Conservation (phyloP, 257 asterid genomes). For the Perilla frutescens region DNA sequence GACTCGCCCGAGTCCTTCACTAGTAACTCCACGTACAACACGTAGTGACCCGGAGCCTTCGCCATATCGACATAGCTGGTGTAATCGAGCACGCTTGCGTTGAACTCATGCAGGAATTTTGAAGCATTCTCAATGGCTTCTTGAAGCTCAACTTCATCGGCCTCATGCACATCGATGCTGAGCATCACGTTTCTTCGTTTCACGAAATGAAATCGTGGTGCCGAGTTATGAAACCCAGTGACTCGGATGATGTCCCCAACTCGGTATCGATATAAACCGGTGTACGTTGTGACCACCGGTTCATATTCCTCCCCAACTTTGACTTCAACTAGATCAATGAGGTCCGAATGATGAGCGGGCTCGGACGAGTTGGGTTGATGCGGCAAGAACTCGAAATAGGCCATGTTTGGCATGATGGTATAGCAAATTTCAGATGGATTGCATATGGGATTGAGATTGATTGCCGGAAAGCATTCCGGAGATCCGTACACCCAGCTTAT, state of each 20-base stretch:
- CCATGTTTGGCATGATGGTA: conserved; percentile 50
- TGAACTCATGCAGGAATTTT: conserved; percentile 8
- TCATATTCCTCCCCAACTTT: conserved; percentile 53
- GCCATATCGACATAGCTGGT: conserved; percentile 44
- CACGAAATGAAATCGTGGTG: conserved; percentile 44
- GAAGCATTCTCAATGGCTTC: conserved; percentile 42
- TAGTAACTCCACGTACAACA: conserved; percentile 44
- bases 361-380: too few relatives aligned
- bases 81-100: conserved; percentile 42
- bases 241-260: conserved; percentile 52
- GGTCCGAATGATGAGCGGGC: not conserved
- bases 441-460: conserved; percentile 46
- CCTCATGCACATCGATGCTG: conserved; percentile 47
- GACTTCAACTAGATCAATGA: conserved; percentile 42
- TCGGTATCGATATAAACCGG: conserved; percentile 49
- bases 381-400: conserved; percentile 41
- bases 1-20: not conserved
- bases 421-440: conserved; percentile 43
- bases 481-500: conserved; percentile 39
- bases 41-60: conserved; percentile 45
- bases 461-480: conserved; percentile 44
- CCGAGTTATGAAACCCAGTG: conserved; percentile 45
- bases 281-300: conserved; percentile 45
- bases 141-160: conserved; percentile 50
- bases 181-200: conserved; percentile 44